Percentiles rank a stretch among this genome's conserved stretches.
phyloP scores from a whole-genome alignment of 805 yeast genomes.

The Zygosaccharomyces pseudorouxii region DNA sequence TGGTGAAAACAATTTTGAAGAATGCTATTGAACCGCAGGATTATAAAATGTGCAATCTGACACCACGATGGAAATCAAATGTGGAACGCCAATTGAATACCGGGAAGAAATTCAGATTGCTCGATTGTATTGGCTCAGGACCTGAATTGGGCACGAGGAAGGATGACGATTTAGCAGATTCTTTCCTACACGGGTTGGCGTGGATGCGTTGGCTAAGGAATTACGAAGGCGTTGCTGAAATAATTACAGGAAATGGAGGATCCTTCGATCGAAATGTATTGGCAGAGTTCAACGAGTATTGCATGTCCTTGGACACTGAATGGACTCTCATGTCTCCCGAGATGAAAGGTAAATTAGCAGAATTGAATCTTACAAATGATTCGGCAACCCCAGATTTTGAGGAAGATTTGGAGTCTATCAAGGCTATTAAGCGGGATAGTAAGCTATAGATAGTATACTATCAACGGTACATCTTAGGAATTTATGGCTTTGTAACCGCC shows the following conservation, averaged over 20 bases:
- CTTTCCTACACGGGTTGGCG: constrained; percentile 56
- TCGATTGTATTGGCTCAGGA: constrained; percentile 9
- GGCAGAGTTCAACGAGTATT: constrained; percentile 10
- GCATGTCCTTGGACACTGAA: constrained; percentile 10
- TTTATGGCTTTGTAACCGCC: too few relatives aligned
- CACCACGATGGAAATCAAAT: constrained; percentile 10
- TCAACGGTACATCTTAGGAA: too few relatives aligned
- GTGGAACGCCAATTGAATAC: constrained; percentile 2
- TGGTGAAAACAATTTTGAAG: constrained; percentile 10
- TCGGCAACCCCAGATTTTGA: background rate
- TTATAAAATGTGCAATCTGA: constrained; percentile 1
- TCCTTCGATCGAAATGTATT: constrained; percentile 8
- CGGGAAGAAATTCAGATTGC: constrained; percentile 8
- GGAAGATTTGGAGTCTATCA: background rate
- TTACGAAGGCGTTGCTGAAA: constrained; percentile 22
- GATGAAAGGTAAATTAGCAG: constrained; percentile 6
- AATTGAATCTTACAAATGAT: background rate
- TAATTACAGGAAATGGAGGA: constrained; percentile 10
- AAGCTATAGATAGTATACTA: background rate
- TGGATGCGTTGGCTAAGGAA: constrained; percentile 41
- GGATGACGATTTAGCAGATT: constrained; percentile 63
- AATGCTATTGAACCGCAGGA: constrained; percentile 5
- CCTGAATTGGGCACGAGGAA: constrained; percentile 36
- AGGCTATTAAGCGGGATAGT: background rate
- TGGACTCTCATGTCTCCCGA: constrained; percentile 4